A percentile compares a stretch with the other conserved stretches of the same genome.
These are phyloP conservation scores for Saturnispora silvae DNA, from an alignment of 805 yeast genomes.

Conservation along the genomic window DNA sequence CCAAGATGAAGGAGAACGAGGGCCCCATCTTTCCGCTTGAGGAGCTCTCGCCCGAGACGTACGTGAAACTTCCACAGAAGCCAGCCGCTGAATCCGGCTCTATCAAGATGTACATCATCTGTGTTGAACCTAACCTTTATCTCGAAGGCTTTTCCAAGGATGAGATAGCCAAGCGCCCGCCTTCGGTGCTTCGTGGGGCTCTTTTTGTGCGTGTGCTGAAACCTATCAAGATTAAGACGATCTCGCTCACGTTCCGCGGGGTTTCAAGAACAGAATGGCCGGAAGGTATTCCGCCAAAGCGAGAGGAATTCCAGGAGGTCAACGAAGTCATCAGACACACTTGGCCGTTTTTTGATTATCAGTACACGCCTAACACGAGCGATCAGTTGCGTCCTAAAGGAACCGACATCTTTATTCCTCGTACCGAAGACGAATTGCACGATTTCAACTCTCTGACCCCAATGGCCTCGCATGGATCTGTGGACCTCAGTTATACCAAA, in stretches of 20 bases:
- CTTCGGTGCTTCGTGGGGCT: conserved; percentile 74
- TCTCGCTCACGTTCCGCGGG: conserved; percentile 57
- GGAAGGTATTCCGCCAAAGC: conserved; percentile 93
- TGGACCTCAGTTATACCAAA: conserved; percentile 15
- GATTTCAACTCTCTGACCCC: conserved; percentile 17
- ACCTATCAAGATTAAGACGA: conserved; percentile 58
- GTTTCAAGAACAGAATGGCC: conserved; percentile 86
- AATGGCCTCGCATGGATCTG: conserved; percentile 18
- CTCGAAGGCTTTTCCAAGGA: conserved; percentile 69
- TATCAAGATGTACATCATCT: conserved; percentile 56
- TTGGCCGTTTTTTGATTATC: conserved; percentile 74
- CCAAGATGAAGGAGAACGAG: background rate
- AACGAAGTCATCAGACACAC: conserved; percentile 64
- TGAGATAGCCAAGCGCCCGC: conserved; percentile 58
- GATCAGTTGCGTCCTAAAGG: conserved; percentile 32
- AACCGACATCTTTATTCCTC: conserved; percentile 36
- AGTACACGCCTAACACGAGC: conserved; percentile 20
- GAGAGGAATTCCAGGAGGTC: conserved; percentile 51
- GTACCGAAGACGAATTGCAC: conserved; percentile 25
- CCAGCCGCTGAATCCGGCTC: conserved; percentile 56
- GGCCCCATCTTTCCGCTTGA: conserved; percentile 42
- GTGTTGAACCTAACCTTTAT: conserved; percentile 73
- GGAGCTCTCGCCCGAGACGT: conserved; percentile 26
- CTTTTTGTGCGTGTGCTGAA: conserved; percentile 59
- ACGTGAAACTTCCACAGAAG: conserved; percentile 40